A percentile compares a stretch with the other conserved stretches of the same genome.
Evolutionary conservation across 108 stramenopile genomes (phyloP).

Genomic region (Schizochytrium sp.): DNA sequence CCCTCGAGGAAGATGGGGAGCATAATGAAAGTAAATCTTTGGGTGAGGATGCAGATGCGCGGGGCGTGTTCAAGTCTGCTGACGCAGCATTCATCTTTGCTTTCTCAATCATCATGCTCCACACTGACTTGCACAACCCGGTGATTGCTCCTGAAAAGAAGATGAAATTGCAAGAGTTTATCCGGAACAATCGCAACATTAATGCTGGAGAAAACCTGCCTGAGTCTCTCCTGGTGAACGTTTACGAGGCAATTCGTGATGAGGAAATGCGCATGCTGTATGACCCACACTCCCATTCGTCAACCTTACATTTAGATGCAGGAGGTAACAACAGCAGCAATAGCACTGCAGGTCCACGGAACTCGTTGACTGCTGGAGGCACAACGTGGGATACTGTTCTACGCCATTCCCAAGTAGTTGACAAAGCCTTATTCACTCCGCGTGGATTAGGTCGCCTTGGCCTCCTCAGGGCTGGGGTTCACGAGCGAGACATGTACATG

Average conservation of each 20-base stretch:
- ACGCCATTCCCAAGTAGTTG: slow-evolving; percentile 76
- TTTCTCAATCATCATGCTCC: slow-evolving; percentile 93
- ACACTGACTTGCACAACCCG: slow-evolving; percentile 90
- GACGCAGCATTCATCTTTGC: slow-evolving; percentile 93
- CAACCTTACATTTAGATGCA: slow-evolving; percentile 70
- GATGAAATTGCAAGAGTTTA: slow-evolving; percentile 91
- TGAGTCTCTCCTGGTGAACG: slow-evolving; percentile 78
- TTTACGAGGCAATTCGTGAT: slow-evolving; percentile 87
- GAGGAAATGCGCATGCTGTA: slow-evolving; percentile 81
- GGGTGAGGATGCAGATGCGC: slow-evolving; percentile 78
- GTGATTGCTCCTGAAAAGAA: slow-evolving; percentile 85
- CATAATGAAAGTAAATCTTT: background rate
- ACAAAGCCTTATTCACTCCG: slow-evolving; percentile 50
- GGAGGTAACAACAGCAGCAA: slow-evolving; percentile 69
- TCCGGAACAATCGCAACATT: slow-evolving; percentile 90
- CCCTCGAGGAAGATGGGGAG: background rate
- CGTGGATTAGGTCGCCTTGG: background rate
- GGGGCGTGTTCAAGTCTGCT: slow-evolving; percentile 82
- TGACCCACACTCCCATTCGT: slow-evolving; percentile 69
- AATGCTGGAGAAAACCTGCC: slow-evolving; percentile 90
- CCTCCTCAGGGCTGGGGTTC: slow-evolving; percentile 79
- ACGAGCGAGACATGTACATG: slow-evolving; percentile 90
- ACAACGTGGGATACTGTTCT: slow-evolving; percentile 71
- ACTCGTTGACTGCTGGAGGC: background rate
- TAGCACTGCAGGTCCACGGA: slow-evolving; percentile 41